Evolutionary conservation across 2,329 filamentous ascomycete species (phyloP).

Genomic region (Coniella lustricola): DNA sequence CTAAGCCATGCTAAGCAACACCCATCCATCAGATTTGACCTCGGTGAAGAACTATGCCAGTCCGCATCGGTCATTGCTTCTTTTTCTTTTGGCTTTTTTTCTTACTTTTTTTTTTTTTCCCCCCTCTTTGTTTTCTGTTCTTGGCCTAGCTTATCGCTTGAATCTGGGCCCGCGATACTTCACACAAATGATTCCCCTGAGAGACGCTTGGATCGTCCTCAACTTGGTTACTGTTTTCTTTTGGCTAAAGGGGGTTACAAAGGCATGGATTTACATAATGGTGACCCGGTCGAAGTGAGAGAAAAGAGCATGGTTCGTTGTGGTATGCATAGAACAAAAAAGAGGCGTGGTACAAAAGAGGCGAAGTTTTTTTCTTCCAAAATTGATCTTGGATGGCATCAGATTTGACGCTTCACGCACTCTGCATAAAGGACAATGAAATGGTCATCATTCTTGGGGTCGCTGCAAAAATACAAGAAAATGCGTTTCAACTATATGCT

Average conservation of each 20-base stretch:
- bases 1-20: not conserved
- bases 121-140: constrained; percentile 2
- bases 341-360: not conserved
- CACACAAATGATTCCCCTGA: constrained; percentile 14
- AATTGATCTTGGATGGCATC: not conserved
- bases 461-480: not conserved
- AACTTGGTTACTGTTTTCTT: not conserved
- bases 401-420: constrained; percentile 9
- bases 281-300: not conserved
- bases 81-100: not conserved
- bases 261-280: not conserved
- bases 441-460: constrained; percentile 15
- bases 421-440: constrained; percentile 4
- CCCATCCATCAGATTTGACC: too few species aligned
- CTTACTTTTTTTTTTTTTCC: not conserved
- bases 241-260: not conserved
- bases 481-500: too few species aligned
- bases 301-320: not conserved
- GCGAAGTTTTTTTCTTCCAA: too few species aligned
- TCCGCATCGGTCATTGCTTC: not conserved
- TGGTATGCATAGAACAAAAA: constrained; percentile 8
- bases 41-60: too few species aligned
- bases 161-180: not conserved
- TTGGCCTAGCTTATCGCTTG: constrained; percentile 1
- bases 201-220: constrained; percentile 9